These are phyloP conservation scores for Crithidia expoeki DNA, from an alignment of 208 protist species.

Conservation along the genomic window DNA sequence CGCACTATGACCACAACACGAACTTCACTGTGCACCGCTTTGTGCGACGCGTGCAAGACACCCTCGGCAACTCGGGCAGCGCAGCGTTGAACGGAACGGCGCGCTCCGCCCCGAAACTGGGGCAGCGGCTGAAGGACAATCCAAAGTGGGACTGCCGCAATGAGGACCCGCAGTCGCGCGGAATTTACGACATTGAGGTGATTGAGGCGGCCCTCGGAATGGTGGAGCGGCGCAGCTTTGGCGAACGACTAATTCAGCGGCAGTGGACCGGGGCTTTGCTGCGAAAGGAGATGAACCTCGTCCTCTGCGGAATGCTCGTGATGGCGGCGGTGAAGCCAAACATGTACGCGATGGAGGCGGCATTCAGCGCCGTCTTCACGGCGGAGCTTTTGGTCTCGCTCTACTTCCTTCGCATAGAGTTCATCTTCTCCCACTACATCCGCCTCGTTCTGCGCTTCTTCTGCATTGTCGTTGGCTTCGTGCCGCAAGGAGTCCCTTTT, in stretches of 20 bases:
- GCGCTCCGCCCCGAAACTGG: constrained; percentile 1
- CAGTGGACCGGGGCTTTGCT: constrained; percentile 65
- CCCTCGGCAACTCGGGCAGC: constrained; percentile 36
- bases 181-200: constrained; percentile 63
- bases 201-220: constrained; percentile 77
- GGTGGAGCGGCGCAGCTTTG: constrained; percentile 45
- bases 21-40: constrained; percentile 61
- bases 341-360: constrained; percentile 62
- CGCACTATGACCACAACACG: constrained; percentile 70
- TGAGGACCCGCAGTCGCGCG: constrained; percentile 68
- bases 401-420: constrained; percentile 63
- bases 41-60: constrained; percentile 60
- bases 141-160: constrained; percentile 84
- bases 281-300: constrained; percentile 59
- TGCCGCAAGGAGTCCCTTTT: constrained; percentile 62
- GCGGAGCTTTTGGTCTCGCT: constrained; percentile 69
- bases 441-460: constrained; percentile 67
- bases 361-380: constrained; percentile 56
- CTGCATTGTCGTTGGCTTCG: constrained; percentile 62
- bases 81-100: constrained; percentile 24
- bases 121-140: constrained; percentile 4
- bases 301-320: constrained; percentile 59
- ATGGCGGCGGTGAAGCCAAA: constrained; percentile 69
- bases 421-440: constrained; percentile 64
- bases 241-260: constrained; percentile 60